phyloP scores from a whole-genome alignment of 2,329 filamentous ascomycete species.

The Trichoderma sp. region DNA sequence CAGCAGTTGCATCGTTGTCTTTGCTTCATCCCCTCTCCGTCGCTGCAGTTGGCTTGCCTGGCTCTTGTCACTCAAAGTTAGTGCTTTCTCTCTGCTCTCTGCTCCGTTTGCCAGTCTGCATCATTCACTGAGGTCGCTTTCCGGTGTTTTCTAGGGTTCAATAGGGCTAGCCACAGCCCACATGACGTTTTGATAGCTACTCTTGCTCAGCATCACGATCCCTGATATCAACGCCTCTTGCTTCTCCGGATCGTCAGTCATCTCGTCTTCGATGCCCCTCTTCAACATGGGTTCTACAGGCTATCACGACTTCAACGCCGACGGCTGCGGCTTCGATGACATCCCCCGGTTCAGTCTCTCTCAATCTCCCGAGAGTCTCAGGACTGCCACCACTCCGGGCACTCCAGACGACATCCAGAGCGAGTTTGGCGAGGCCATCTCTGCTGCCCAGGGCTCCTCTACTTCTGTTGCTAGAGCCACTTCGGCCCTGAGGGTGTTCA shows the following conservation, averaged over 20 bases:
- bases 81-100: not conserved
- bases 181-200: not conserved
- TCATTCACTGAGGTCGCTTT: not conserved
- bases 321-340: not conserved
- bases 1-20: not conserved
- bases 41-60: not conserved
- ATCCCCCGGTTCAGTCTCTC: not conserved
- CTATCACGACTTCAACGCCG: not conserved
- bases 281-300: not conserved
- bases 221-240: not conserved
- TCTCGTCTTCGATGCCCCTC: not conserved
- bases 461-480: not conserved
- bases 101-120: not conserved
- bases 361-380: constrained; percentile 5
- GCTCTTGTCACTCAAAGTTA: constrained; percentile 9
- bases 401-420: not conserved
- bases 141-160: not conserved
- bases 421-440: not conserved
- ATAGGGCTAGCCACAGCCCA: not conserved
- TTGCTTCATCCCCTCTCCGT: not conserved
- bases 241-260: not conserved
- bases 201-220: not conserved
- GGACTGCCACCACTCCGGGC: not conserved
- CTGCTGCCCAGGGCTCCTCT: not conserved
- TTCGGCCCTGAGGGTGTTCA: not conserved